Percentiles rank a stretch among this genome's conserved stretches.
phyloP scores from a whole-genome alignment of 148 eudicot genomes.

The Vaccinium darrowii region DNA sequence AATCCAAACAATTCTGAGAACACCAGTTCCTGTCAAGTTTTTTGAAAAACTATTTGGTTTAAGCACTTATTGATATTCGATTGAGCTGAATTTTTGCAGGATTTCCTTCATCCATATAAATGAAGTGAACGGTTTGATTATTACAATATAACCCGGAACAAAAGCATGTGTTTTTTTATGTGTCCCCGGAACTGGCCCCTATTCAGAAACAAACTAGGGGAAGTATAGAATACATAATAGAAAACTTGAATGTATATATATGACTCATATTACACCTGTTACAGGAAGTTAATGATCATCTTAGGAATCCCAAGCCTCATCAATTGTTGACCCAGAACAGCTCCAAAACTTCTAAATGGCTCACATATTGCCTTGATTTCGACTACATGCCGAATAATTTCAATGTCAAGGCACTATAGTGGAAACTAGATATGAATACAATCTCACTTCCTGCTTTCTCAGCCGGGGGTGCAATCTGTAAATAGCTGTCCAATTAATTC shows the following conservation, averaged over 20 bases:
- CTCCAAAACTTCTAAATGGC: background rate
- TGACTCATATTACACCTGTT: background rate
- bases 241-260: background rate
- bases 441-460: slow-evolving; percentile 10
- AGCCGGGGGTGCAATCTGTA: background rate
- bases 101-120: too few species aligned
- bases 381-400: background rate
- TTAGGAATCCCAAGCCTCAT: background rate
- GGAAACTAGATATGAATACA: background rate
- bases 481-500: background rate
- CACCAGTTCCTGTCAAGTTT: too few species aligned
- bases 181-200: too few species aligned
- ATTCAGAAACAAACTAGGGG: background rate
- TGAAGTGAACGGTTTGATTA: too few species aligned
- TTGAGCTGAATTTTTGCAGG: too few species aligned
- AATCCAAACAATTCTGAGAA: too few species aligned
- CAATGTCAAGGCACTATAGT: background rate
- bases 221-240: background rate
- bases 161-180: too few species aligned
- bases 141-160: too few species aligned
- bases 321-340: background rate
- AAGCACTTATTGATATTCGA: too few species aligned
- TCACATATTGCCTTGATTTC: background rate
- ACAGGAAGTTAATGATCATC: background rate
- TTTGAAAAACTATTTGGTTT: too few species aligned